Conservation (phyloP, 192 early-diverging fungal genomes). For the Coemansia sp. region DNA sequence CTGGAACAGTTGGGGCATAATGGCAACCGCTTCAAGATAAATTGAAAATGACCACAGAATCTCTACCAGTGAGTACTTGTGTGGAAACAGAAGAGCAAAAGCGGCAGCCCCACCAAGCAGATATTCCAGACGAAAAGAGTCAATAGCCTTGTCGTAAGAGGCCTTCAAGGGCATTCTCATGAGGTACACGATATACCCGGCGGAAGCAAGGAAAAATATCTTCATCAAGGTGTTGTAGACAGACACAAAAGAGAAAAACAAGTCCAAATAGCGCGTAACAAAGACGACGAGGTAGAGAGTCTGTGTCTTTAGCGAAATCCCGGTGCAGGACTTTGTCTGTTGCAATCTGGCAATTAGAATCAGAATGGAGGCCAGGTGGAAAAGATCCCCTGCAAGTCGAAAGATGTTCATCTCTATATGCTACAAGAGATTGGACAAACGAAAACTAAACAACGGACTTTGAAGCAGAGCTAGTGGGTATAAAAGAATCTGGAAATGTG, state of each 20-base stretch:
- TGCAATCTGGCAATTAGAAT: constrained; percentile 93
- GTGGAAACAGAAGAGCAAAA: constrained; percentile 75
- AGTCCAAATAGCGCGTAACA: constrained; percentile 91
- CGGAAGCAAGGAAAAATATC: constrained; percentile 86
- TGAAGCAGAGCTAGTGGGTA: no score
- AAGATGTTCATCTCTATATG: constrained; percentile 83
- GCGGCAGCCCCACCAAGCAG: constrained; percentile 70
- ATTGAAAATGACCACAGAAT: constrained; percentile 97
- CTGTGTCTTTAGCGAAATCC: constrained; percentile 99
- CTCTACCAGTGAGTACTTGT: constrained; percentile 70
- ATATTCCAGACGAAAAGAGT: constrained; percentile 91
- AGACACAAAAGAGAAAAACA: constrained; percentile 72
- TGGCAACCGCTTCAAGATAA: constrained; percentile 94
- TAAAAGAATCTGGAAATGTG: not conserved
- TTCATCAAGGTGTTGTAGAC: constrained; percentile 97
- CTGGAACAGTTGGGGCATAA: constrained; percentile 97
- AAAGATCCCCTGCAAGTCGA: constrained; percentile 86
- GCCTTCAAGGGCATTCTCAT: constrained; percentile 86
- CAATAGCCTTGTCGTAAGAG: constrained; percentile 89
- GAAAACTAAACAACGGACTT: no score
- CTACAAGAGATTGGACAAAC: not conserved
- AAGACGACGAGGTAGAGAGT: constrained; percentile 89
- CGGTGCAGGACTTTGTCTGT: constrained; percentile 84
- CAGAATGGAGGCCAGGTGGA: constrained; percentile 92
- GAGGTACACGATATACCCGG: constrained; percentile 86